phyloP scores from a whole-genome alignment of 75 land plant genomes.

The Adiantum capillusveneris region DNA sequence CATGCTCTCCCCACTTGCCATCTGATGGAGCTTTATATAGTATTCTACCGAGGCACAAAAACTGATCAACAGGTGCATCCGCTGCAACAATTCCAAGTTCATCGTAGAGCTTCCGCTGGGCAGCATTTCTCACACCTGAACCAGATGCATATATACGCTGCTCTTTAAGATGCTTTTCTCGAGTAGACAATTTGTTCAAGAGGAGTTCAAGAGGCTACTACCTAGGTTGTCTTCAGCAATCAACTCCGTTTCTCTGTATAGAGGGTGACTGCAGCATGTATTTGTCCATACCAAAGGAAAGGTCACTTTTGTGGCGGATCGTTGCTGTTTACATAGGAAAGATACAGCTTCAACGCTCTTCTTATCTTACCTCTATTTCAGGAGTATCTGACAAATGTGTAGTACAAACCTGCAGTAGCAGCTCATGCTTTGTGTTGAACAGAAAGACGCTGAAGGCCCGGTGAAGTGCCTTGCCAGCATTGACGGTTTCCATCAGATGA shows the following conservation, averaged over 20 bases:
- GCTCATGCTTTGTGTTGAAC: conserved; percentile 92
- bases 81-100: conserved; percentile 86
- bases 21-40: conserved; percentile 97
- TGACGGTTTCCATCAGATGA: conserved; percentile 95
- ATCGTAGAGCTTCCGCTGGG: conserved; percentile 96
- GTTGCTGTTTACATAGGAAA: conserved; percentile 69
- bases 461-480: conserved; percentile 72
- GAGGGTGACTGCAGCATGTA: conserved; percentile 99
- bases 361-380: no score
- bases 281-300: conserved; percentile 99
- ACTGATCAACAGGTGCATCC: conserved; percentile 85
- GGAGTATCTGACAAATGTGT: no score
- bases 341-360: no score
- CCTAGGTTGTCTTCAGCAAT: conserved; percentile 74
- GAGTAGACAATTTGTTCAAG: no score
- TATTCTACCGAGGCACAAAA: conserved; percentile 77
- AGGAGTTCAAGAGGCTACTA: no score
- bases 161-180: no score
- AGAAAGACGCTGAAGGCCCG: conserved; percentile 98
- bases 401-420: conserved; percentile 79
- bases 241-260: conserved; percentile 90
- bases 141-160: no score
- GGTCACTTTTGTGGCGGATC: conserved; percentile 94
- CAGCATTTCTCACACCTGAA: conserved; percentile 97
- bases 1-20: conserved; percentile 99